Conservation (phyloP, 2,329 filamentous ascomycete genomes). For the Paramyrothecium sp. region DNA sequence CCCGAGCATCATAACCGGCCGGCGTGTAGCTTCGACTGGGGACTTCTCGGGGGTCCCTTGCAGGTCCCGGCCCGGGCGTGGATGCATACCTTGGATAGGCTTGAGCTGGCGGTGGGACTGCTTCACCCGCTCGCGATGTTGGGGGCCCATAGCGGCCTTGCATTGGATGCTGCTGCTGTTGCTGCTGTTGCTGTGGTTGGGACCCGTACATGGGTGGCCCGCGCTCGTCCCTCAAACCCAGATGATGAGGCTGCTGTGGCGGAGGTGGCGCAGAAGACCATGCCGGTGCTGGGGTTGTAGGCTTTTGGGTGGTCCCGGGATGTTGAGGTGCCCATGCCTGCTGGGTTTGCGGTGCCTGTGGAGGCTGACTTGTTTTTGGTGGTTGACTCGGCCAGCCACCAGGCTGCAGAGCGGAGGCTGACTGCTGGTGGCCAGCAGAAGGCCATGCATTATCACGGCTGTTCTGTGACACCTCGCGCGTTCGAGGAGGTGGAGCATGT, state of each 20-base stretch:
- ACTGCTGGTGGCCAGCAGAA: conserved; percentile 17
- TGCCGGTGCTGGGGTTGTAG: conserved; percentile 28
- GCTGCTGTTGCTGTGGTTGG: conserved; percentile 23
- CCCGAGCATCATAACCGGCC: conserved; percentile 39
- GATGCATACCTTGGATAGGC: conserved; percentile 43
- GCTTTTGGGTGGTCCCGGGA: conserved; percentile 24
- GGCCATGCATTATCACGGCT: conserved; percentile 37
- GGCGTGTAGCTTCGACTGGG: conserved; percentile 46
- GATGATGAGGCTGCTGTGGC: conserved; percentile 27
- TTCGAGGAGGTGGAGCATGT: conserved; percentile 42
- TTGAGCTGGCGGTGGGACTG: conserved; percentile 35
- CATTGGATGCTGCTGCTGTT: conserved; percentile 34
- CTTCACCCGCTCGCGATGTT: conserved; percentile 38
- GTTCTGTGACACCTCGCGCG: conserved; percentile 39
- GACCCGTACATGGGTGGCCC: conserved; percentile 31
- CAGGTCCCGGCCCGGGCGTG: conserved; percentile 38
- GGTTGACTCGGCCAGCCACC: conserved; percentile 27
- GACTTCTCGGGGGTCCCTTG: conserved; percentile 40
- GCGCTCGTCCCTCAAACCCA: conserved; percentile 36
- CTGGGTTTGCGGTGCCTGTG: conserved; percentile 27
- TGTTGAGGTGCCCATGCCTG: conserved; percentile 32
- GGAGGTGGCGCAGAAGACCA: conserved; percentile 31
- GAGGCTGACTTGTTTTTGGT: conserved; percentile 29
- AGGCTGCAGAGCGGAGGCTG: conserved; percentile 18
- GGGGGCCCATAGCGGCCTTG: conserved; percentile 35